Conservation (phyloP, 2,329 filamentous ascomycete species). For the Clathrospora elynae region DNA sequence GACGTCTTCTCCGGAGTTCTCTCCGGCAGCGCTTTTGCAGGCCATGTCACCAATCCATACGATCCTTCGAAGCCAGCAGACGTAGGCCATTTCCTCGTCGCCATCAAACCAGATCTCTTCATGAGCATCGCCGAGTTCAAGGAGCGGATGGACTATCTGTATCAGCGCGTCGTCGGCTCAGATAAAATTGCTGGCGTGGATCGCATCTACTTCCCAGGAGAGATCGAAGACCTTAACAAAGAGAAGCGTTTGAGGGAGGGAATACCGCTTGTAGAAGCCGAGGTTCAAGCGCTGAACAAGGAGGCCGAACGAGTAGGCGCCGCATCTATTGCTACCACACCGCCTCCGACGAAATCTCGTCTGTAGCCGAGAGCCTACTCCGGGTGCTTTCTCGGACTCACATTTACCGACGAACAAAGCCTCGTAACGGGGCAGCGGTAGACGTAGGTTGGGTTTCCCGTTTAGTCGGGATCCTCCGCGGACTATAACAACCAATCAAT, state of each 20-base stretch:
- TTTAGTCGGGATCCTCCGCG: no score
- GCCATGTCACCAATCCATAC: constrained; percentile 76
- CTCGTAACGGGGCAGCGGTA: neutral
- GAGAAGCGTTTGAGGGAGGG: constrained; percentile 49
- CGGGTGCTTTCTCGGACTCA: constrained; percentile 1
- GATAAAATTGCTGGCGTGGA: constrained; percentile 61
- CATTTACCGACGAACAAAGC: neutral
- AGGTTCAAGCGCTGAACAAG: constrained; percentile 56
- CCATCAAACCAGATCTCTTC: constrained; percentile 74
- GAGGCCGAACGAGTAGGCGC: constrained; percentile 56
- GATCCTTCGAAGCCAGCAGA: constrained; percentile 70
- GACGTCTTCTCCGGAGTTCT: constrained; percentile 83
- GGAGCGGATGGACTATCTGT: constrained; percentile 64
- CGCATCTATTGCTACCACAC: constrained; percentile 19
- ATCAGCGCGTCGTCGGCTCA: constrained; percentile 58
- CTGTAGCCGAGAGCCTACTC: constrained; percentile 12
- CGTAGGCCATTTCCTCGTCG: constrained; percentile 71
- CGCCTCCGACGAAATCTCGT: constrained; percentile 20
- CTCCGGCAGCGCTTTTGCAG: constrained; percentile 78
- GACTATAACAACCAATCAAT: neutral
- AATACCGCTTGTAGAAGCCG: constrained; percentile 57
- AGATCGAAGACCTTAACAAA: constrained; percentile 21
- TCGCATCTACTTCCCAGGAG: constrained; percentile 61
- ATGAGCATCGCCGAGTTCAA: constrained; percentile 73
- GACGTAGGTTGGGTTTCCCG: no score